Evolutionary conservation across 2,329 filamentous ascomycete genomes (phyloP), one percentile per base, ranked within the genome.

Genomic region (Fusarium pseudoanthophilum): DNA sequence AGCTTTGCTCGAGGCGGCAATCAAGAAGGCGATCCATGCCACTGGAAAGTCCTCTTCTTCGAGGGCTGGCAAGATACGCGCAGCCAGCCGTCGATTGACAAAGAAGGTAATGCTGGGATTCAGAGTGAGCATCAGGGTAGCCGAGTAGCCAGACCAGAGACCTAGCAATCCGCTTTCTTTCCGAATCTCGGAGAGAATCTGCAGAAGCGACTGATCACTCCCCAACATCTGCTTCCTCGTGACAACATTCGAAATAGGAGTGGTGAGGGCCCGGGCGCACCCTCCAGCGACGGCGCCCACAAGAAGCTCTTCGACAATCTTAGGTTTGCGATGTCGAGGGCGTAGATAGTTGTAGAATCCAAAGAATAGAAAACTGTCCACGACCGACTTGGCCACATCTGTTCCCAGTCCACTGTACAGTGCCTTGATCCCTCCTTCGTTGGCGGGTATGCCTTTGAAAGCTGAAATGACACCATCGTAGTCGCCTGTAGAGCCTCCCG

Each of bases 71-170:
- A 94, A 84, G 6, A 92, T 79, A 3, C 85, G 79, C 59, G 89
- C 87, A 73, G 92, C 91, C 26, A 96, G 84, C 13, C 91, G 83
- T 75, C 94, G 91, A 78, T 97, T 93, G 36, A 97, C 84, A 75
- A 95, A 91, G 79, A 97, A 95, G 0, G 95, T 97, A 72, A 97
- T 88, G 73, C 92, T 92, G 3, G 95, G 95, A 77, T 97, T 97
- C 34, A 97, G 85, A 2, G 95, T 95, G 57, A 97, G 83, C 43
- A 97, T 87, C 65, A 97, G 81, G 28, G 89, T 92, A 4, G 94
- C 94, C 26, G 92, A 93, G 80, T 97, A 97, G 1, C 95, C 95
- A 1, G 94, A 92, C 95, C 95, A 97, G 77, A 97, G 92, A 5
- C 94, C 94, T 49, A 85, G 79, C 15, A 95, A 67, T 0, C 95